These are phyloP conservation scores for Kodamaea sp. DNA, from an alignment of 1,139 yeast genomes.

Conservation along the genomic window DNA sequence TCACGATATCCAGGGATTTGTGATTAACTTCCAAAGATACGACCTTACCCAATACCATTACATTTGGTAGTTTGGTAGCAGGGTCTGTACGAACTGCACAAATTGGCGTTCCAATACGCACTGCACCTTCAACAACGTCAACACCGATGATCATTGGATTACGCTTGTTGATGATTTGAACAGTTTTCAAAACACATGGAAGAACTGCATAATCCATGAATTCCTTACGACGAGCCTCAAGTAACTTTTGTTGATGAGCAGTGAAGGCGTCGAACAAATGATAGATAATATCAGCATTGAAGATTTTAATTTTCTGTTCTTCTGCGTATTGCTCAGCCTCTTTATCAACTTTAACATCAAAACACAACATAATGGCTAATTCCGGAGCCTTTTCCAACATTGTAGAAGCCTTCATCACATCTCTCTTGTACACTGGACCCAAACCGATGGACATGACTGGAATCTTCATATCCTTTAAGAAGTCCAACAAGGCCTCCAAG, in stretches of 20 bases:
- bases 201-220: constrained; percentile 86
- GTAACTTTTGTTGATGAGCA: constrained; percentile 82
- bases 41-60: constrained; percentile 81
- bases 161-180: constrained; percentile 97
- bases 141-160: constrained; percentile 99
- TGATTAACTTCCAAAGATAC: constrained; percentile 93
- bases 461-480: constrained; percentile 96
- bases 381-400: constrained; percentile 98
- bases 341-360: constrained; percentile 94
- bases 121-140: constrained; percentile 88
- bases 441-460: constrained; percentile 98
- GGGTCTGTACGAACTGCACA: constrained; percentile 93
- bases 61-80: constrained; percentile 69
- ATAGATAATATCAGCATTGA: constrained; percentile 94
- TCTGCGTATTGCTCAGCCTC: constrained; percentile 98
- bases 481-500: constrained; percentile 92
- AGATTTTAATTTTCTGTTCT: constrained; percentile 87
- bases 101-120: constrained; percentile 92
- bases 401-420: constrained; percentile 94
- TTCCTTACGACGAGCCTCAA: constrained; percentile 89
- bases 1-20: constrained; percentile 73
- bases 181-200: constrained; percentile 93
- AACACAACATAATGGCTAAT: constrained; percentile 94
- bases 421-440: constrained; percentile 97
- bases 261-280: constrained; percentile 95